phyloP scores from a whole-genome alignment of 805 yeast species.

The Suhomyces sp. region DNA sequence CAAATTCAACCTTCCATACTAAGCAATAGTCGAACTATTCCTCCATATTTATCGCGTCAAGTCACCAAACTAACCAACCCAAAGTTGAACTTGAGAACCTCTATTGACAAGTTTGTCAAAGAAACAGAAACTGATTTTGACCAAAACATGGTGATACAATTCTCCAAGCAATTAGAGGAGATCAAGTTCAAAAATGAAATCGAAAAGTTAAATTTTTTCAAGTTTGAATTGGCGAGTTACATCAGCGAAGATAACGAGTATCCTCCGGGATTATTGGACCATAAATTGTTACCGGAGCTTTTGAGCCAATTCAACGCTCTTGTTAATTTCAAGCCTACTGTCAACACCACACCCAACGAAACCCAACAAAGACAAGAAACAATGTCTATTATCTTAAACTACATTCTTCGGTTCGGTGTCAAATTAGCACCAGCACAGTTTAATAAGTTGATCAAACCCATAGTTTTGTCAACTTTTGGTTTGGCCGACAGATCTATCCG shows the following conservation, averaged over 20 bases:
- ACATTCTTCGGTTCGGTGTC: conserved; percentile 37
- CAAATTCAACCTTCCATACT: neutral
- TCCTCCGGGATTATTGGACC: conserved; percentile 55
- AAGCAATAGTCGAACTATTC: neutral
- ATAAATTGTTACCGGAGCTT: conserved; percentile 70
- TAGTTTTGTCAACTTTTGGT: conserved; percentile 59
- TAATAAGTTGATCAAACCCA: conserved; percentile 50
- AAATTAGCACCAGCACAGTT: conserved; percentile 33
- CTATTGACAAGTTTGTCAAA: conserved; percentile 26
- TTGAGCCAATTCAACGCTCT: conserved; percentile 40
- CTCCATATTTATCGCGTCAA: conserved; percentile 2
- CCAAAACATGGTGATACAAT: conserved; percentile 46
- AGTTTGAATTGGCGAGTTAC: conserved; percentile 21
- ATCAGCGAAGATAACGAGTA: conserved; percentile 19
- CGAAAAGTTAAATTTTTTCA: conserved; percentile 50
- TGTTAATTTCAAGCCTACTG: conserved; percentile 24
- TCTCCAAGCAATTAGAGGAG: conserved; percentile 55
- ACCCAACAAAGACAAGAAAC: conserved; percentile 35
- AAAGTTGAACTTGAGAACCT: conserved; percentile 32
- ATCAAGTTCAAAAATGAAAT: conserved; percentile 50
- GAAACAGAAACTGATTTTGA: conserved; percentile 24
- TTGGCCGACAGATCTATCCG: conserved; percentile 76
- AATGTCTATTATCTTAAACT: conserved; percentile 36
- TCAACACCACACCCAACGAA: conserved; percentile 28
- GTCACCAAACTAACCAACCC: conserved; percentile 37